A percentile compares a stretch with the other conserved stretches of the same genome.
Conservation (phyloP, 2,329 filamentous ascomycete genomes). For the Macrophomina tecta region DNA sequence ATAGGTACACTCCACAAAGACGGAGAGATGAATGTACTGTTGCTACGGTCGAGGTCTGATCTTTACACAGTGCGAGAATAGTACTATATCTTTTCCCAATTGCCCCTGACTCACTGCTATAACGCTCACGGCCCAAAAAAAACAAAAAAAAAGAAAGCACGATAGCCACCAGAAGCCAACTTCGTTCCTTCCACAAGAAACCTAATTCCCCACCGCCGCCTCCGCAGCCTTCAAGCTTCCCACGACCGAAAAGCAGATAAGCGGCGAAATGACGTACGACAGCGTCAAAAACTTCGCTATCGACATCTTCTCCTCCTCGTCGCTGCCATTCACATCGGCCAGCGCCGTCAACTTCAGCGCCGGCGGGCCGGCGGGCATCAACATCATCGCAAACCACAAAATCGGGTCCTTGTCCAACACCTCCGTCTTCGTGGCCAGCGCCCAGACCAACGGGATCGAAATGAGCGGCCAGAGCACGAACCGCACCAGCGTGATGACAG, state of each 20-base stretch:
- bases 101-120: too few species aligned
- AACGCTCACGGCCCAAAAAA: too few species aligned
- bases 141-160: too few species aligned
- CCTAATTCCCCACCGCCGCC: conserved; percentile 33
- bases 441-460: conserved; percentile 62
- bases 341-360: conserved; percentile 61
- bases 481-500: conserved; percentile 61
- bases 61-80: too few species aligned
- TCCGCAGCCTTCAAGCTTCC: conserved; percentile 50
- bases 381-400: conserved; percentile 69
- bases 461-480: conserved; percentile 67
- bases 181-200: not conserved
- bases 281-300: conserved; percentile 61
- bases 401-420: conserved; percentile 64
- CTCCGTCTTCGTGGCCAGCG: conserved; percentile 58
- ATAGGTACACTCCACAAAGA: too few species aligned
- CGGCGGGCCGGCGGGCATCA: conserved; percentile 63
- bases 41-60: too few species aligned
- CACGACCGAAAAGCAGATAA: conserved; percentile 53
- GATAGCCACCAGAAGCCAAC: not conserved
- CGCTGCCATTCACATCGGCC: conserved; percentile 56
- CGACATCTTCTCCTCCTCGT: conserved; percentile 57
- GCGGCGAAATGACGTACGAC: conserved; percentile 50
- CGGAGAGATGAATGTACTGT: too few species aligned
- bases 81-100: too few species aligned